These are phyloP conservation scores for Tagetes patula DNA, from an alignment of 129 eudicot genomes.

Conservation along the genomic window DNA sequence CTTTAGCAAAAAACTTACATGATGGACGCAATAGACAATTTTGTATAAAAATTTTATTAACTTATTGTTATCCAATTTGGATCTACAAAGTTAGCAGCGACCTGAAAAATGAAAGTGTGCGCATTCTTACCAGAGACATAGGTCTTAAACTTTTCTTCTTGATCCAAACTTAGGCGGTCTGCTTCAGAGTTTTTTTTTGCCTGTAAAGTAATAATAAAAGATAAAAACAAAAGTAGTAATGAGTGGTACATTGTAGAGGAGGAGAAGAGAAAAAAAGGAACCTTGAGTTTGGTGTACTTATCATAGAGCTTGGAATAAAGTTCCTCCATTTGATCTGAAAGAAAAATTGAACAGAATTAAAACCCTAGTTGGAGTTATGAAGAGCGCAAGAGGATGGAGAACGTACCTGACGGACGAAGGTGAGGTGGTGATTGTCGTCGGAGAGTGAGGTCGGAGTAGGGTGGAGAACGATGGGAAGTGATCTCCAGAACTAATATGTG, in stretches of 20 bases:
- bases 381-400: too few species aligned
- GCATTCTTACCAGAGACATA: slow-evolving; percentile 41
- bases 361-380: too few species aligned
- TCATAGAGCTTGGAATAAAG: slow-evolving; percentile 66
- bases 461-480: too few species aligned
- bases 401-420: too few species aligned
- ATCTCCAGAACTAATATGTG: too few species aligned
- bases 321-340: slow-evolving; percentile 43
- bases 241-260: background rate
- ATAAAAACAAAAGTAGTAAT: background rate
- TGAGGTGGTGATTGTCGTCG: too few species aligned
- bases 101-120: background rate
- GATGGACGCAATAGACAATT: background rate
- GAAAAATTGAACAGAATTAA: background rate
- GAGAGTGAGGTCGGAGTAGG: too few species aligned
- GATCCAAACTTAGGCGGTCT: slow-evolving; percentile 46
- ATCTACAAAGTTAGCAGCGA: background rate
- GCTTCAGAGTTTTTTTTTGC: slow-evolving; percentile 34
- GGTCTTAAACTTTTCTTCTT: slow-evolving; percentile 53
- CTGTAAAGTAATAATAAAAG: slow-evolving; percentile 28
- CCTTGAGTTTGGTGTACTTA: slow-evolving; percentile 68
- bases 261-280: slow-evolving; percentile 5
- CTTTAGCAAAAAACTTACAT: background rate
- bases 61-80: background rate
- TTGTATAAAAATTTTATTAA: background rate